These are phyloP conservation scores for Aechmea fasciata DNA, from an alignment of 176 grass and related monocot species.

Conservation along the genomic window DNA sequence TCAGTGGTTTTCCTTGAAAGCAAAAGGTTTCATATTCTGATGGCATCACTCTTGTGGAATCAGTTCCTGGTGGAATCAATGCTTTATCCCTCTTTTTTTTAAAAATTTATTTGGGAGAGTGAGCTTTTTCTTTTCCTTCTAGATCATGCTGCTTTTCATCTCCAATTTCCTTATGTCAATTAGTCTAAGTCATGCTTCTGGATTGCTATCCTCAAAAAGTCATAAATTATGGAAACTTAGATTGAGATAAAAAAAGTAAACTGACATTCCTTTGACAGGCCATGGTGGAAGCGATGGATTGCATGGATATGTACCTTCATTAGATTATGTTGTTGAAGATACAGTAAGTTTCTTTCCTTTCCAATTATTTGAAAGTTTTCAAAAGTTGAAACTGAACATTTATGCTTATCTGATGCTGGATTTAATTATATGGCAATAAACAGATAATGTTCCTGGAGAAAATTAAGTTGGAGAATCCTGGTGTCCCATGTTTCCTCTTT, in stretches of 20 bases:
- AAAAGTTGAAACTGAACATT: neutral
- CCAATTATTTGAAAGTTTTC: neutral
- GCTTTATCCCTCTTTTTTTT: too few species aligned
- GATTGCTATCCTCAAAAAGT: neutral
- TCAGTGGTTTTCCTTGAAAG: neutral
- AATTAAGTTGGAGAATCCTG: conserved; percentile 56
- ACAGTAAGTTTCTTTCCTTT: conserved; percentile 37
- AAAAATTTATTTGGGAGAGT: too few species aligned
- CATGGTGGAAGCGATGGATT: conserved; percentile 97
- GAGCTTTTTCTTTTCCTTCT: too few species aligned
- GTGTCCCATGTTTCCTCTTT: conserved; percentile 84
- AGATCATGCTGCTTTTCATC: too few species aligned
- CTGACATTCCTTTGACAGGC: conserved; percentile 34
- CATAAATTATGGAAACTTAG: neutral
- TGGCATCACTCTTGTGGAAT: too few species aligned
- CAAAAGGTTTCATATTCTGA: too few species aligned
- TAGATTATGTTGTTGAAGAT: conserved; percentile 87
- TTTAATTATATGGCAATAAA: neutral
- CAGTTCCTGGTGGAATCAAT: too few species aligned
- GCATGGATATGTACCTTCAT: conserved; percentile 92
- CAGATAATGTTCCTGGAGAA: conserved; percentile 75
- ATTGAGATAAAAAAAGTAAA: neutral
- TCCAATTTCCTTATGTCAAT: neutral
- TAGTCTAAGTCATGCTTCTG: conserved; percentile 1
- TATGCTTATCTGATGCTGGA: neutral